Conservation (phyloP, 768 basidiomycete genomes). For the Pulveroboletus sp. region DNA sequence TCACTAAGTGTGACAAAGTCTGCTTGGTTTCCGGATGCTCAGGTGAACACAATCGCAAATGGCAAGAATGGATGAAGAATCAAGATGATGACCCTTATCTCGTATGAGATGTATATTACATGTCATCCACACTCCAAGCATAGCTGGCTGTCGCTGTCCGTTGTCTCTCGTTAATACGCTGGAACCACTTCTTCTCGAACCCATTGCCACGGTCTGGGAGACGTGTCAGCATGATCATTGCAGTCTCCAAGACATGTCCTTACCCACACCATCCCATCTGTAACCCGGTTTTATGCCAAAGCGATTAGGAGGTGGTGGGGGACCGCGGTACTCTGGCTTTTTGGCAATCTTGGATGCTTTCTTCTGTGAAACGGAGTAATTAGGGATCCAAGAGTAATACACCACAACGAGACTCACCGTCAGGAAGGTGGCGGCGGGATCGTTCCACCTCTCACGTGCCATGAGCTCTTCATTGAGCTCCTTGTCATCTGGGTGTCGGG, state of each 20-base stretch:
- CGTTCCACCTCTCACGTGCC: conserved; percentile 86
- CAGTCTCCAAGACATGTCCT: conserved; percentile 19
- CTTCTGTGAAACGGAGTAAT: conserved; percentile 46
- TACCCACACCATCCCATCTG: conserved; percentile 98
- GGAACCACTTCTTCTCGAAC: conserved; percentile 87
- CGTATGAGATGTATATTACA: conserved; percentile 45
- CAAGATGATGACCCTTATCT: neutral
- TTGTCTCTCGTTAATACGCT: conserved; percentile 70
- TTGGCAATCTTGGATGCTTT: conserved; percentile 68
- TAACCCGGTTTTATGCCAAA: conserved; percentile 95
- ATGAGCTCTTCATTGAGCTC: conserved; percentile 83
- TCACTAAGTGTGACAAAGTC: neutral
- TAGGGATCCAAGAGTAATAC: neutral
- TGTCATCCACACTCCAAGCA: conserved; percentile 88
- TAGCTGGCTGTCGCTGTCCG: conserved; percentile 70
- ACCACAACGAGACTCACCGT: conserved; percentile 50
- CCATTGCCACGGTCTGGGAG: conserved; percentile 81
- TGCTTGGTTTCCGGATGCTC: neutral
- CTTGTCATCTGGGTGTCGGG: conserved; percentile 75
- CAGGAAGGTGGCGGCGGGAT: conserved; percentile 94
- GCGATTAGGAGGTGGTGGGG: conserved; percentile 88
- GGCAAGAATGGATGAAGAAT: neutral
- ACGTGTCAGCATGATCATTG: conserved; percentile 2
- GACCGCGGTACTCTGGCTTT: conserved; percentile 82
- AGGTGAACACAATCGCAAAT: neutral